A percentile compares a stretch with the other conserved stretches of the same genome.
phyloP scores from a whole-genome alignment of 2,329 filamentous ascomycete genomes.

The Stachybotrys elegans region DNA sequence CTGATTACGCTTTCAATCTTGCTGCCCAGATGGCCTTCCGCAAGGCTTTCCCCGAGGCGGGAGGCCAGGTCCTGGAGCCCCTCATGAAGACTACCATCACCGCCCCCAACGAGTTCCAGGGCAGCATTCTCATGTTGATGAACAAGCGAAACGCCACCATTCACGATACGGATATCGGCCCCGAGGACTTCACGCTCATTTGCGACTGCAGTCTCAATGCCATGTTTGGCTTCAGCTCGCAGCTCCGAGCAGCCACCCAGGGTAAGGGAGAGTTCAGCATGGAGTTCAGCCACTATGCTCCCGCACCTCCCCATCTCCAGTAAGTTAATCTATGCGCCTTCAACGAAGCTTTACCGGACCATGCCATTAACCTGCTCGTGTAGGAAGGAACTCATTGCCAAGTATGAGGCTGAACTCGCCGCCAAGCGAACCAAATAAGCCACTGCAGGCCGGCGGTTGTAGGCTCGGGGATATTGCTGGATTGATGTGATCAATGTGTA shows the following conservation, averaged over 20 bases:
- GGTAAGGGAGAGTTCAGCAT: slow-evolving; percentile 98
- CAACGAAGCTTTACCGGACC: no score
- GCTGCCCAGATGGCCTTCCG: slow-evolving; percentile 96
- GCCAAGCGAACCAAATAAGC: slow-evolving; percentile 49
- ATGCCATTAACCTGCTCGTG: slow-evolving; percentile 7
- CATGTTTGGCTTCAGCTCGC: slow-evolving; percentile 96
- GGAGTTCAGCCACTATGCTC: slow-evolving; percentile 96
- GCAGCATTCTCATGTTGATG: slow-evolving; percentile 86
- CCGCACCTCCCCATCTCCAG: slow-evolving; percentile 85
- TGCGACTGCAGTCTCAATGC: slow-evolving; percentile 91
- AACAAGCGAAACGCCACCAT: slow-evolving; percentile 97
- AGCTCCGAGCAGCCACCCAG: slow-evolving; percentile 88
- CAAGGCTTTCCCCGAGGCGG: slow-evolving; percentile 79
- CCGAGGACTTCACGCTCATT: slow-evolving; percentile 87
- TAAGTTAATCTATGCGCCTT: slow-evolving; percentile 39
- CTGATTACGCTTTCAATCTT: slow-evolving; percentile 90
- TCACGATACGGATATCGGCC: slow-evolving; percentile 88
- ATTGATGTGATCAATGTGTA: no score
- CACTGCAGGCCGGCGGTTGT: no score
- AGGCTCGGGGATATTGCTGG: no score
- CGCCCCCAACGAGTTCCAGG: slow-evolving; percentile 95
- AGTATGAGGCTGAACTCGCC: slow-evolving; percentile 54
- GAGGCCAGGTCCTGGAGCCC: slow-evolving; percentile 84
- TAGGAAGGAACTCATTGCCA: slow-evolving; percentile 55
- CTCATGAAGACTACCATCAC: slow-evolving; percentile 98